Evolutionary conservation across 2,329 filamentous ascomycete genomes (phyloP).

Genomic region (Cladosporium austrohemisphaericum): DNA sequence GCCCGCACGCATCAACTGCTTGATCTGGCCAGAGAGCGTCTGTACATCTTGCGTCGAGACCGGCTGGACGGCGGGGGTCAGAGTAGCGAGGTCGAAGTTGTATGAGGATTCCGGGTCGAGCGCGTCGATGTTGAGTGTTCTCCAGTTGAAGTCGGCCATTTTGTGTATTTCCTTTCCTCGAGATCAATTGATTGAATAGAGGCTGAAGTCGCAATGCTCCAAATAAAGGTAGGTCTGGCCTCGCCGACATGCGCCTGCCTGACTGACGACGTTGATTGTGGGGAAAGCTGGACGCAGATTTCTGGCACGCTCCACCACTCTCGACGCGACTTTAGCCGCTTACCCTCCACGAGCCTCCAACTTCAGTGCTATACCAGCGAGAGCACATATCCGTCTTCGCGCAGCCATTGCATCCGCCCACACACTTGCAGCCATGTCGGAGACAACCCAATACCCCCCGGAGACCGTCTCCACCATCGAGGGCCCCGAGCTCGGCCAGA

Average conservation of each 20-base stretch:
- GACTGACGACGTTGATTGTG: conserved; percentile 15
- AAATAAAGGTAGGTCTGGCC: no score
- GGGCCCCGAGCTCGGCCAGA: conserved; percentile 30
- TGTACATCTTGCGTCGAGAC: conserved; percentile 75
- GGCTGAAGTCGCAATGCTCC: neutral
- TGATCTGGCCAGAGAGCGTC: conserved; percentile 72
- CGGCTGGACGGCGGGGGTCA: conserved; percentile 72
- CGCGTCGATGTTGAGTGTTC: conserved; percentile 91
- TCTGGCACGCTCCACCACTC: neutral
- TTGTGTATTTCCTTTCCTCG: neutral
- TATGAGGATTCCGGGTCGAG: conserved; percentile 82
- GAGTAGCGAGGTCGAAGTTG: conserved; percentile 86
- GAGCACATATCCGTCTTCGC: conserved; percentile 4
- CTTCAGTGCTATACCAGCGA: neutral
- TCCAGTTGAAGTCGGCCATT: conserved; percentile 59
- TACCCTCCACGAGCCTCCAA: conserved; percentile 5
- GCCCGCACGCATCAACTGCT: conserved; percentile 80
- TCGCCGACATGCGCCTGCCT: neutral
- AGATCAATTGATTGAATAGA: neutral
- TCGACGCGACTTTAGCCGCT: conserved; percentile 7
- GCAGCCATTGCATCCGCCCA: conserved; percentile 13
- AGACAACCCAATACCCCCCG: conserved; percentile 19
- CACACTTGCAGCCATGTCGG: conserved; percentile 22
- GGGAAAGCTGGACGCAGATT: conserved; percentile 3
- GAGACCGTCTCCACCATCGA: conserved; percentile 24